Evolutionary conservation across 1,284 basidiomycete genomes (phyloP).

Genomic region (Chondrostereum purpureum): DNA sequence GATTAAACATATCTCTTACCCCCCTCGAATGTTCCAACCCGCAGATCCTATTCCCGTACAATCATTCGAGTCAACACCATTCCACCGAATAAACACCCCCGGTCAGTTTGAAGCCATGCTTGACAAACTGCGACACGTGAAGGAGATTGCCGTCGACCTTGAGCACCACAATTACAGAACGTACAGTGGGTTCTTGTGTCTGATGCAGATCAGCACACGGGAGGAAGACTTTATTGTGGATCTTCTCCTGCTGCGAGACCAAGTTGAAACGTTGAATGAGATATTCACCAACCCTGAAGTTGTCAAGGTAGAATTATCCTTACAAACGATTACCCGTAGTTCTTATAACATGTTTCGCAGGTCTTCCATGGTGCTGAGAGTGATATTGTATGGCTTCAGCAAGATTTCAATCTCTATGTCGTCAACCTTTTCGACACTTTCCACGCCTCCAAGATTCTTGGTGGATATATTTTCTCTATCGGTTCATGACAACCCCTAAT

Average conservation of each 20-base stretch:
- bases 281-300: constrained; percentile 81
- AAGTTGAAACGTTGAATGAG: constrained; percentile 66
- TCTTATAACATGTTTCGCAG: constrained; percentile 30
- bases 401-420: constrained; percentile 90
- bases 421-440: constrained; percentile 97
- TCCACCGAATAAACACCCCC: constrained; percentile 68
- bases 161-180: constrained; percentile 89
- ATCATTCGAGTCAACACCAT: constrained; percentile 64
- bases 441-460: constrained; percentile 84
- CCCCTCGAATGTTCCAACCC: constrained; percentile 58
- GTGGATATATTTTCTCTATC: too few relatives aligned
- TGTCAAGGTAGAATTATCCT: constrained; percentile 57
- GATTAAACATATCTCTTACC: constrained; percentile 66
- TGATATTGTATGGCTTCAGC: constrained; percentile 94
- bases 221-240: constrained; percentile 87
- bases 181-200: constrained; percentile 83
- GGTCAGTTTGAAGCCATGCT: constrained; percentile 58
- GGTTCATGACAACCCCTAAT: too few relatives aligned
- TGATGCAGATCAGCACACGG: constrained; percentile 91
- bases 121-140: constrained; percentile 53
- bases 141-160: constrained; percentile 89
- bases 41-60: constrained; percentile 41
- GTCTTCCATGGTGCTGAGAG: constrained; percentile 93
- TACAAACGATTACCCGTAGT: background rate
- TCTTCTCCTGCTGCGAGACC: constrained; percentile 70